Base-by-base conservation (phyloP, 2,329 filamentous ascomycete species). In the Bipolaris gigantea region DNA sequence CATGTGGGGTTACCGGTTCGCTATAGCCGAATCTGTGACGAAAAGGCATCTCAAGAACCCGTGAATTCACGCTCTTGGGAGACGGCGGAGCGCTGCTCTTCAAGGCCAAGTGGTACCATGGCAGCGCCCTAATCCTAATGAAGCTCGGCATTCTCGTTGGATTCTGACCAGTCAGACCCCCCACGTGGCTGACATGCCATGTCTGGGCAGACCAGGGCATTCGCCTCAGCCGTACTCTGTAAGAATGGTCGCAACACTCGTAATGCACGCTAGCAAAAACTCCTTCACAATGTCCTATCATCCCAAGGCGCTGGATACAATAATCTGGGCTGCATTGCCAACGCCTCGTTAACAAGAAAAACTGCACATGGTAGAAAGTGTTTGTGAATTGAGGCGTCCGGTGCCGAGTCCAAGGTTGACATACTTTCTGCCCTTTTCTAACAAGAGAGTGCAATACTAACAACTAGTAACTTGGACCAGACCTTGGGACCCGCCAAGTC, bases 31-130 rank as follows among this genome's bases (percentile, higher is more conserved):
- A 59, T 63, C 48, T 43, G 60, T 60, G 62, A 62, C 59, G 49
- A 60, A 41, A 57, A 61, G 60, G 57, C 63, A 63, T 63, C 54
- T 58, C 52, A 53, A 51, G 49, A 56, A 52, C 49, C 56, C 53
- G 55, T 53, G 51, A 42, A 51, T 59, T 56, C 51, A 53, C 59
- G 50, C 60, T 59, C 59, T 52, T 55, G 42, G 53, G 48, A 59
- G 56, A 57, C 16, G 53, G 50, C 54, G 51, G 53, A 53, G 60
- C 57, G 55, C 40, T 56, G 53, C 52, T 47, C 50, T 48, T 48
- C 19, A 56, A 45, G 48, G 62, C 63, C 62, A 64, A 66, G 63
- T 56, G 60, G 52, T 55, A 57, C 58, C 57, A 60, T 56, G 57
- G 60, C 45, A 43, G 42, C 51, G 30, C 48, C 55, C 58, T 55